These are phyloP conservation scores for Saccharum hybrid DNA, from an alignment of 202 grass and related monocot genomes.

Conservation along the genomic window DNA sequence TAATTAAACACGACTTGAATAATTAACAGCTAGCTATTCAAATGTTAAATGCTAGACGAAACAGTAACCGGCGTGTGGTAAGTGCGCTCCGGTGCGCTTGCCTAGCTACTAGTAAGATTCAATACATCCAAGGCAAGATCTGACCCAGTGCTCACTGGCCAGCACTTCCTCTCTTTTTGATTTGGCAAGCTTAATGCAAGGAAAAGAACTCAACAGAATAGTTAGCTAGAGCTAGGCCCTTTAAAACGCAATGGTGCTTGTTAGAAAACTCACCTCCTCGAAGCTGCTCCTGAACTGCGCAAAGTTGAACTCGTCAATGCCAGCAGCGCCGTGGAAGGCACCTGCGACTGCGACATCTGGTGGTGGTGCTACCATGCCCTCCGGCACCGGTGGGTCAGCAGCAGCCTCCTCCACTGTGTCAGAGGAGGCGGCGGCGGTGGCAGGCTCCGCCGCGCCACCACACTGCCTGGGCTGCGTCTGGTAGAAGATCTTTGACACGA, in stretches of 20 bases:
- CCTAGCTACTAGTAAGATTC: neutral
- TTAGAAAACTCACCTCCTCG: conserved; percentile 65
- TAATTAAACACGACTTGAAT: neutral
- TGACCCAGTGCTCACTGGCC: too few species aligned
- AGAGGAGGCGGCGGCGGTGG: neutral
- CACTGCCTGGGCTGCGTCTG: too few species aligned
- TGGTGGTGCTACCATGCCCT: neutral
- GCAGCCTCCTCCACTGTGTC: conserved; percentile 16
- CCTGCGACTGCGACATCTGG: neutral
- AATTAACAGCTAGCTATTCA: neutral
- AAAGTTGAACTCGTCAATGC: conserved; percentile 69
- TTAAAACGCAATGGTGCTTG: neutral
- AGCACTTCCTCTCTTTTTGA: conserved; percentile 6
- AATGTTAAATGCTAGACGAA: neutral
- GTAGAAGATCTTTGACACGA: too few species aligned
- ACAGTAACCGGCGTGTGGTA: neutral
- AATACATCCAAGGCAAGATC: neutral
- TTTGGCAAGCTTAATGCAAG: neutral
- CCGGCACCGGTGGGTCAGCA: neutral
- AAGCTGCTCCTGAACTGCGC: conserved; percentile 75
- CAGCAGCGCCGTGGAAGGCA: conserved; percentile 27
- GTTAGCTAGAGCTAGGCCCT: neutral
- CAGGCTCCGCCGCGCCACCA: conserved; percentile 23
- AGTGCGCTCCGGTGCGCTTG: neutral
- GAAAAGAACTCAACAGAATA: neutral